These are phyloP conservation scores for Catenaria anguillulae DNA, from an alignment of 371 early-diverging fungal species.

Conservation along the genomic window DNA sequence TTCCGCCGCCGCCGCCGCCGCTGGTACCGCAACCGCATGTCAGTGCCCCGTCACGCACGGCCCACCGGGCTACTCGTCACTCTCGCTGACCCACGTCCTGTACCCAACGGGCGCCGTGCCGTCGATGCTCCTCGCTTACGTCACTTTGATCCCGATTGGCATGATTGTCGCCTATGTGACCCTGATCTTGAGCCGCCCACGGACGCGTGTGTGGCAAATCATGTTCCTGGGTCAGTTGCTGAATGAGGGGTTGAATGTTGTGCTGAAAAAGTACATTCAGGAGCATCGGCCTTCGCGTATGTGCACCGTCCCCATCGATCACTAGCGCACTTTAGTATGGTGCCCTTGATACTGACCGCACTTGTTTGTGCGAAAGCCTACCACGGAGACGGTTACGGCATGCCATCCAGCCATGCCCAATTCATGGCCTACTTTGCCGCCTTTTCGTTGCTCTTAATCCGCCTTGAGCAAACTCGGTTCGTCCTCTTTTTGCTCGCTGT, in stretches of 20 bases:
- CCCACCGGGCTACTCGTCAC: constrained; percentile 20
- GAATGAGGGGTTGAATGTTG: constrained; percentile 58
- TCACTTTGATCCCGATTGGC: constrained; percentile 61
- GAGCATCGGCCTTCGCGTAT: constrained; percentile 61
- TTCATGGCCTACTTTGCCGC: constrained; percentile 66
- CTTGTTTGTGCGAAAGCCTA: constrained; percentile 24
- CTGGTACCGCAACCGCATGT: too few relatives aligned
- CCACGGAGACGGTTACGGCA: constrained; percentile 78
- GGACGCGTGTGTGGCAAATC: constrained; percentile 53
- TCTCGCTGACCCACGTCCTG: constrained; percentile 58
- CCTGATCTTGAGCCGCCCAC: constrained; percentile 42
- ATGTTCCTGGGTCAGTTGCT: constrained; percentile 64
- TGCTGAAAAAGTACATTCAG: constrained; percentile 50
- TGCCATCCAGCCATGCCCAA: constrained; percentile 87
- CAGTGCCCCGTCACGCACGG: background rate
- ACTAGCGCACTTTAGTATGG: too few relatives aligned
- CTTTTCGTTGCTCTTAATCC: constrained; percentile 31
- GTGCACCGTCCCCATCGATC: too few relatives aligned
- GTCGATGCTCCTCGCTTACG: constrained; percentile 36
- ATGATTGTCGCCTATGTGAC: constrained; percentile 65
- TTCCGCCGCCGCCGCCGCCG: too few relatives aligned
- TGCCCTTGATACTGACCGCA: background rate
- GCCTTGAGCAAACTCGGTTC: constrained; percentile 46
- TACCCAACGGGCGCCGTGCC: constrained; percentile 34
- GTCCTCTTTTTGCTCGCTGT: constrained; percentile 3